Evolutionary conservation across 768 basidiomycete genomes (phyloP).

Genomic region (Tricholoma sp.): DNA sequence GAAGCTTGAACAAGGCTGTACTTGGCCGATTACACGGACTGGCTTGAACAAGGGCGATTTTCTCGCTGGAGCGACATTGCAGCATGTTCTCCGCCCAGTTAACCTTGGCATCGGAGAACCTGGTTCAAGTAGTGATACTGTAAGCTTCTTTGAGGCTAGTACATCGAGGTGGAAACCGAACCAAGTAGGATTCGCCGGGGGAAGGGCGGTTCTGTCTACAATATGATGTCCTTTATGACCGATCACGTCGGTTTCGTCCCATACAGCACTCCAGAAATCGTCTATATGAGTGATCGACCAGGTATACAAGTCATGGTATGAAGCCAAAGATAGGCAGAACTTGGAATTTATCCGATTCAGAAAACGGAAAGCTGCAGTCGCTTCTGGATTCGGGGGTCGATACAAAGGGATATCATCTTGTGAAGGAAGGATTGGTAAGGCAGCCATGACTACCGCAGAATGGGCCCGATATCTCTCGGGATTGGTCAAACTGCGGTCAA

Average conservation of each 20-base stretch:
- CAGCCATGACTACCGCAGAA: neutral
- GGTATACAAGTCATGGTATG: slow-evolving; percentile 59
- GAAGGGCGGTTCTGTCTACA: slow-evolving; percentile 48
- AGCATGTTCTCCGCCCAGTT: slow-evolving; percentile 87
- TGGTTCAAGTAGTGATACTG: slow-evolving; percentile 12
- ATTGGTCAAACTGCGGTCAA: neutral
- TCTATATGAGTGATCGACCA: slow-evolving; percentile 62
- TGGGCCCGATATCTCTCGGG: too few species aligned
- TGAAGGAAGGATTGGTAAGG: slow-evolving; percentile 4
- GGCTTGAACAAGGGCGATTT: slow-evolving; percentile 64
- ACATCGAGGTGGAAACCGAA: slow-evolving; percentile 23
- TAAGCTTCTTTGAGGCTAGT: slow-evolving; percentile 4
- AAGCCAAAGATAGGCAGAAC: slow-evolving; percentile 36
- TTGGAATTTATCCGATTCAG: slow-evolving; percentile 44
- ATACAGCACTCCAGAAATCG: slow-evolving; percentile 68
- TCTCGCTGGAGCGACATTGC: slow-evolving; percentile 46
- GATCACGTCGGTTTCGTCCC: slow-evolving; percentile 60
- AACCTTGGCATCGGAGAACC: slow-evolving; percentile 53
- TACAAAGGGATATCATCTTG: slow-evolving; percentile 33
- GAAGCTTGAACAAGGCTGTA: slow-evolving; percentile 5
- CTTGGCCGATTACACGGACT: slow-evolving; percentile 41
- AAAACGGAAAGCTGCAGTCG: slow-evolving; percentile 46
- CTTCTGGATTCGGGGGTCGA: slow-evolving; percentile 34
- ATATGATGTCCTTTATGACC: slow-evolving; percentile 58
- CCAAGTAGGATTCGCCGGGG: slow-evolving; percentile 65